Base-by-base conservation (phyloP, 2,329 filamentous ascomycete species). In the Juglanconis sp. region DNA sequence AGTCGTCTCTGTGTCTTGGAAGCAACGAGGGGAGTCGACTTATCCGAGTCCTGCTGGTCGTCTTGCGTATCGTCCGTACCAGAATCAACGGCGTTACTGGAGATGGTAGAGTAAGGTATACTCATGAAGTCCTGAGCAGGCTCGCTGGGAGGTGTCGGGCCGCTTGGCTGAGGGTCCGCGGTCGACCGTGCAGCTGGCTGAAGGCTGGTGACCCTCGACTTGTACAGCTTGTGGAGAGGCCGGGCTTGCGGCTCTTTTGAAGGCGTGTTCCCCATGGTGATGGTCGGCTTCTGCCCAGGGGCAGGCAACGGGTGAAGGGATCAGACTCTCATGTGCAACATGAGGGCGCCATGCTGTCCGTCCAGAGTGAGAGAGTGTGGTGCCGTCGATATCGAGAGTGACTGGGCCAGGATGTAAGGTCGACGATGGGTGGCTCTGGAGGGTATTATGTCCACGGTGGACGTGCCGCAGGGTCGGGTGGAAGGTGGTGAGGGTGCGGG, bases 1-100 rank as follows among this genome's bases (percentile, higher is more conserved):
- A 58, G 55, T 17, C 62, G 62, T 30, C 62, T 92, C 88, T 69
- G 59, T 24, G 59, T 50, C 51, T 48, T 63, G 24, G 61, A 47
- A 7, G 61, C 46, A 31, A 46, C 34, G 15, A 63, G 61, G 31
- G 51, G 53, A 15, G 46, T 52, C 11, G 51, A 38, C 56, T 56
- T 63, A 36, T 61, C 59, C 5, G 48, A 42, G 32, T 51, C 42
- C 17, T 59, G 36, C 34, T 47, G 5, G 1, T 83, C 48, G 49
- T 53, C 48, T 30, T 49, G 53, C 5, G 6, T 31, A n/a, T 38
- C n/a, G 40, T 35, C 34, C 17, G 38, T 34, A 13, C 17, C 30
- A 13, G 50, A 32, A 38, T 55, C 48, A 47, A 55, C 58, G 35
- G 44, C 53, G 48, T 48, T 47, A 9, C 52, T 48, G 24, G 62